Evolutionary conservation across 257 asterid genomes (phyloP).

Genomic region (Galeopsis tetrahit): DNA sequence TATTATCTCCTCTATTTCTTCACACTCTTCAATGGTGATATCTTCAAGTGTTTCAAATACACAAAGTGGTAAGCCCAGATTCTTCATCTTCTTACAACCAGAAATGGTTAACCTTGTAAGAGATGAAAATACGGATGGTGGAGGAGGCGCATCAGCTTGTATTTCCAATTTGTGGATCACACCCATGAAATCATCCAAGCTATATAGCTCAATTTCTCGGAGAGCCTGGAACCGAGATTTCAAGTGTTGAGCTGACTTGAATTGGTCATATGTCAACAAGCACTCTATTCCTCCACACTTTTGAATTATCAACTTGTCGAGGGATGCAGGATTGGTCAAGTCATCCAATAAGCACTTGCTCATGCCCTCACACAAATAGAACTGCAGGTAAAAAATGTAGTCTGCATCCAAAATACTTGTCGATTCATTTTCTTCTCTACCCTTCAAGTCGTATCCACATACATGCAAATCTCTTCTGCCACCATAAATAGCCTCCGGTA

Average conservation of each 20-base stretch:
- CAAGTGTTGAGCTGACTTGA: not conserved
- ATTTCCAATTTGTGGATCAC: no score
- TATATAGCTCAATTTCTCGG: no score
- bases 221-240: not conserved
- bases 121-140: not conserved
- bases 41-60: slow-evolving; percentile 18
- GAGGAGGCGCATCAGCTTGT: not conserved
- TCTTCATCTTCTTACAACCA: slow-evolving; percentile 26
- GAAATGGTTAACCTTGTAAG: not conserved
- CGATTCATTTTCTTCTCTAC: no score
- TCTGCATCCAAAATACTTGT: not conserved
- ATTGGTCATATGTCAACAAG: slow-evolving; percentile 13
- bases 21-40: not conserved
- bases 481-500: no score
- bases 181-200: no score
- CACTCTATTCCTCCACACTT: slow-evolving; percentile 7
- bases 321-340: slow-evolving; percentile 20
- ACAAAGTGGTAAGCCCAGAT: slow-evolving; percentile 8
- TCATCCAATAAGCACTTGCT: slow-evolving; percentile 29
- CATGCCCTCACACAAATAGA: not conserved
- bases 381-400: not conserved
- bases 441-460: no score
- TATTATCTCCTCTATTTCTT: slow-evolving; percentile 30
- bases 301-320: slow-evolving; percentile 1
- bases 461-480: no score